These are phyloP conservation scores for Rhexocercosporidium sp. DNA, from an alignment of 2,329 filamentous ascomycete genomes.

Conservation along the genomic window DNA sequence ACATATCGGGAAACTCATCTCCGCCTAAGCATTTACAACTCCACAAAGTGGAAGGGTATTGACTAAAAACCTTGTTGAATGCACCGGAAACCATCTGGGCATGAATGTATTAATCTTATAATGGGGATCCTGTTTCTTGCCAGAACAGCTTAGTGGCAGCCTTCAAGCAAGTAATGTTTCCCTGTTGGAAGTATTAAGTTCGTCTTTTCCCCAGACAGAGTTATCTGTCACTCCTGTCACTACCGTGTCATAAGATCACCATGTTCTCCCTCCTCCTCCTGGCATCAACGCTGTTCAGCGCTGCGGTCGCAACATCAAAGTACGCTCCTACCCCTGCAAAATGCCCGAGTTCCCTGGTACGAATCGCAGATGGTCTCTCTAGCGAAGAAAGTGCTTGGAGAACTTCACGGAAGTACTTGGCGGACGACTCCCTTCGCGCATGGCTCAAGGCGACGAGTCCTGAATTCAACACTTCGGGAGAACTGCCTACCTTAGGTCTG, in stretches of 20 bases:
- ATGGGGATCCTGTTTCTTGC: too few relatives aligned
- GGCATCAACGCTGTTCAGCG: not conserved
- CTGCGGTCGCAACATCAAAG: not conserved
- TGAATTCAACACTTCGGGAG: not conserved
- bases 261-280: not conserved
- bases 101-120: not conserved
- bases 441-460: conserved; percentile 19
- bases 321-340: conserved; percentile 19
- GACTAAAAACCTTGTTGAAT: not conserved
- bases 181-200: not conserved
- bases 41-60: not conserved
- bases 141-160: too few relatives aligned
- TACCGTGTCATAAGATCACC: not conserved
- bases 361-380: conserved; percentile 16
- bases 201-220: not conserved
- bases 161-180: not conserved
- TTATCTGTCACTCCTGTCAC: not conserved
- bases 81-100: not conserved
- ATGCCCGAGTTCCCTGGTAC: conserved; percentile 18
- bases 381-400: conserved; percentile 14
- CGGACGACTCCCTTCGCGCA: conserved; percentile 14
- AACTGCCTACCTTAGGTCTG: conserved; percentile 34
- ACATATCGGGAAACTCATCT: not conserved
- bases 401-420: conserved; percentile 18
- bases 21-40: conserved; percentile 1